These are phyloP conservation scores for Colletotrichum plurivorum DNA, from an alignment of 2,329 filamentous ascomycete species.

Conservation along the genomic window DNA sequence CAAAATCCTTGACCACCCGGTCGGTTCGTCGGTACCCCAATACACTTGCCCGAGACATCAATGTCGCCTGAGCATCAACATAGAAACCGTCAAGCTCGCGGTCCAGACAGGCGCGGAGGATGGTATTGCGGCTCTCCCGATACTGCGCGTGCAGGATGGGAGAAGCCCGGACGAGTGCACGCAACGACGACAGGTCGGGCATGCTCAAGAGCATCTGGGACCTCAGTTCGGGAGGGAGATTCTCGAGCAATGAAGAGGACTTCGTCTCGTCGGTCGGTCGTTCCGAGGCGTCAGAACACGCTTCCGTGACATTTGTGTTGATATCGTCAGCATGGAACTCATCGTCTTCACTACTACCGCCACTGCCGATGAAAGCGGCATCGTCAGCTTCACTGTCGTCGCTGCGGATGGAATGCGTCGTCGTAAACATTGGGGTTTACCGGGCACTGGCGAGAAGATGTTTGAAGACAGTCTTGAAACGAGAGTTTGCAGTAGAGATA, in stretches of 20 bases:
- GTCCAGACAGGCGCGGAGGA: constrained; percentile 40
- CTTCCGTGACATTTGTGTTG: background rate
- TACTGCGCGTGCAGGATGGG: constrained; percentile 44
- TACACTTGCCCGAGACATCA: constrained; percentile 37
- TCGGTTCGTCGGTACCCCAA: constrained; percentile 33
- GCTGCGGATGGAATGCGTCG: too few species aligned
- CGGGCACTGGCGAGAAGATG: too few species aligned
- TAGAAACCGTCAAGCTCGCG: constrained; percentile 41
- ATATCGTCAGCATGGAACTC: background rate
- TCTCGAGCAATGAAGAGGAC: background rate
- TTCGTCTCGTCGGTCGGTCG: background rate
- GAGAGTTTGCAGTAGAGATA: too few species aligned
- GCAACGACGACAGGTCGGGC: constrained; percentile 37
- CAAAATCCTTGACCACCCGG: constrained; percentile 24
- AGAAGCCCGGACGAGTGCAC: constrained; percentile 41
- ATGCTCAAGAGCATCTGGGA: constrained; percentile 37
- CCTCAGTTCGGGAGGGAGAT: constrained; percentile 1
- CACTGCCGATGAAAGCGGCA: too few species aligned
- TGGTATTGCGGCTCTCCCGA: constrained; percentile 35
- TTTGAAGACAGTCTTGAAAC: too few species aligned
- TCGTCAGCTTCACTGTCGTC: too few species aligned
- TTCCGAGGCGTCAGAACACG: background rate
- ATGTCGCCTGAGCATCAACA: constrained; percentile 42
- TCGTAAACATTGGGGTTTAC: too few species aligned
- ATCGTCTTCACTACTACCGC: too few species aligned